These are phyloP conservation scores for Fimicolochytrium jonesii DNA, from an alignment of 192 early-diverging fungal species.

Conservation along the genomic window DNA sequence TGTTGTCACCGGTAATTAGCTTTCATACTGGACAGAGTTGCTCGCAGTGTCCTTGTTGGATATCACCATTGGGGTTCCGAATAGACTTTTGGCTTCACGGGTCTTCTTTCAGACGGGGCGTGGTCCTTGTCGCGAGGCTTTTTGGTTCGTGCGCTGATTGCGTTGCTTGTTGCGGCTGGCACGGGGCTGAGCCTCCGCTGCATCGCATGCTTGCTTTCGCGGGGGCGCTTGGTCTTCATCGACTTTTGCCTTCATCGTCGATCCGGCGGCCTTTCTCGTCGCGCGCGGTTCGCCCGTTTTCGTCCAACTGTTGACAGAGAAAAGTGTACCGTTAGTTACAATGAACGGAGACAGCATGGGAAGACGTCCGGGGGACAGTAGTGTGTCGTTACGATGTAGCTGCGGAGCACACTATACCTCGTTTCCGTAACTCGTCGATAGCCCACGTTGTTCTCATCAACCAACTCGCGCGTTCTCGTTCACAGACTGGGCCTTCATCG, in stretches of 20 bases:
- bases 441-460: neutral
- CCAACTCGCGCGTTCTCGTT: neutral
- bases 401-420: neutral
- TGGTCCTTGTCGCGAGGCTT: neutral
- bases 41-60: neutral
- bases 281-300: neutral
- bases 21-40: neutral
- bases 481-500: neutral
- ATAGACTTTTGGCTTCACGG: neutral
- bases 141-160: neutral
- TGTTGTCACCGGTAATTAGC: neutral
- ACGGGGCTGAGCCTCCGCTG: neutral
- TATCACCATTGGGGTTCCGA: neutral
- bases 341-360: too few relatives aligned
- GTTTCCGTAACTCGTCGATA: neutral
- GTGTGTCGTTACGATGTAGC: too few relatives aligned
- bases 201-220: neutral
- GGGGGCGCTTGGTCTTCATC: neutral
- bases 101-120: neutral
- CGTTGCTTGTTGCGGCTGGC: neutral
- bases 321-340: too few relatives aligned
- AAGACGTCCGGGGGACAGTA: too few relatives aligned
- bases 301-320: constrained; percentile 8
- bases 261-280: neutral
- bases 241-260: neutral